phyloP scores from a whole-genome alignment of 2,329 filamentous ascomycete genomes.

The Lachnum nothofagi region DNA sequence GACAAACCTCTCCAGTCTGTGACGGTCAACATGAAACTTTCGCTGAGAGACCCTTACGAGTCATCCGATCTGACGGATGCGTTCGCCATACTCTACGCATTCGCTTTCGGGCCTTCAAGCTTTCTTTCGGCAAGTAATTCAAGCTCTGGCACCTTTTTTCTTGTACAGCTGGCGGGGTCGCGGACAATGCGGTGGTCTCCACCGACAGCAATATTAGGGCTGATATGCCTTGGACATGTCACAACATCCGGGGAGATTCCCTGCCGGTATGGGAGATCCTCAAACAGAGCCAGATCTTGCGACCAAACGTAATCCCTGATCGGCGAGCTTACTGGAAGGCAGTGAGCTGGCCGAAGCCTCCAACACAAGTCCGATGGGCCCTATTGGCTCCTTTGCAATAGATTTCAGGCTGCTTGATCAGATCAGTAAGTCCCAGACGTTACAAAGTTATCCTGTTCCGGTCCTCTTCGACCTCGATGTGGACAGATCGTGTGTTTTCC shows the following conservation, averaged over 20 bases:
- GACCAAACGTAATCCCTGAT: slow-evolving; percentile 27
- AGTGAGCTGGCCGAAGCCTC: slow-evolving; percentile 3
- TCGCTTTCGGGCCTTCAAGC: not conserved
- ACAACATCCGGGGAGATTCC: slow-evolving; percentile 25
- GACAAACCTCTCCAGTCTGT: slow-evolving; percentile 17
- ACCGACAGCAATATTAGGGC: slow-evolving; percentile 23
- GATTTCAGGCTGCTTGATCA: slow-evolving; percentile 23
- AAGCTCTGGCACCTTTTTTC: not conserved
- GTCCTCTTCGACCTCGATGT: slow-evolving; percentile 8
- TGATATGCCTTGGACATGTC: slow-evolving; percentile 28
- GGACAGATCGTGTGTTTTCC: slow-evolving; percentile 8
- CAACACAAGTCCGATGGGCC: not conserved
- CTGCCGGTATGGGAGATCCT: slow-evolving; percentile 28
- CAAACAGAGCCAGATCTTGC: slow-evolving; percentile 30
- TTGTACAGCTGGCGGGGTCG: not conserved
- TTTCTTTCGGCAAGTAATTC: not conserved
- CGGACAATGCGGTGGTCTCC: slow-evolving; percentile 1
- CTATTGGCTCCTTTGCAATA: slow-evolving; percentile 11
- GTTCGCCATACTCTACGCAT: not conserved
- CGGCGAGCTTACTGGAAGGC: slow-evolving; percentile 11
- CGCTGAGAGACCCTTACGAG: slow-evolving; percentile 2
- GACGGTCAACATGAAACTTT: slow-evolving; percentile 26
- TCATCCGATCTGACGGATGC: not conserved
- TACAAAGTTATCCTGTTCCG: slow-evolving; percentile 20
- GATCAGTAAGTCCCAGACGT: slow-evolving; percentile 23